Percentiles rank a stretch among this genome's conserved stretches.
Evolutionary conservation across 148 eudicot genomes (phyloP).

Genomic region (Gaultheria prostrata): DNA sequence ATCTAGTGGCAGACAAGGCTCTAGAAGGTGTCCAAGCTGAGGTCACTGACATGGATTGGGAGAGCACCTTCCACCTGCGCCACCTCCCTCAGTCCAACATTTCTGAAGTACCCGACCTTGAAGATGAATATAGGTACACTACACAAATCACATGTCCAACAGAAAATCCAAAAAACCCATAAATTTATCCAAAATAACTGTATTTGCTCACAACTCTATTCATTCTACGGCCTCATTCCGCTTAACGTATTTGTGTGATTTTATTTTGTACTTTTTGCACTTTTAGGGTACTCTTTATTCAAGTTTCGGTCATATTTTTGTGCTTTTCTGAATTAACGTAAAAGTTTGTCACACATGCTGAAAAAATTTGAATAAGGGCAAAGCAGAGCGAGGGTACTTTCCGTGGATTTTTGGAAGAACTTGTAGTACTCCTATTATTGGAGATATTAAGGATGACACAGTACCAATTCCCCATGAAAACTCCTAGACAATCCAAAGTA

Average conservation of each 20-base stretch:
- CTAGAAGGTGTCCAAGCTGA: conserved; percentile 51
- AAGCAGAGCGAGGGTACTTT: no score
- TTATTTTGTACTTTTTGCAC: no score
- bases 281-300: no score
- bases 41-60: conserved; percentile 68
- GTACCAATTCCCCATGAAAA: neutral
- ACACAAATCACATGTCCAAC: neutral
- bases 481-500: neutral
- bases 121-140: conserved; percentile 49
- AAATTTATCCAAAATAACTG: no score
- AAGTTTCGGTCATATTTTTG: no score
- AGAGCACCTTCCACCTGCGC: conserved; percentile 65
- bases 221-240: no score
- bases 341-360: no score
- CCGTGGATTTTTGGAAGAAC: neutral
- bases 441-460: neutral
- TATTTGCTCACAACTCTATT: neutral
- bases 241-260: no score
- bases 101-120: conserved; percentile 58
- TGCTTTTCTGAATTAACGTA: no score
- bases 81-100: conserved; percentile 68
- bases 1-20: conserved; percentile 53
- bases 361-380: no score
- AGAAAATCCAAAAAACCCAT: neutral
- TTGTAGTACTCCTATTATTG: neutral